Evolutionary conservation across 768 basidiomycete species (phyloP), one percentile per base, ranked within the genome.

Genomic region (Leccinum rimulosum): DNA sequence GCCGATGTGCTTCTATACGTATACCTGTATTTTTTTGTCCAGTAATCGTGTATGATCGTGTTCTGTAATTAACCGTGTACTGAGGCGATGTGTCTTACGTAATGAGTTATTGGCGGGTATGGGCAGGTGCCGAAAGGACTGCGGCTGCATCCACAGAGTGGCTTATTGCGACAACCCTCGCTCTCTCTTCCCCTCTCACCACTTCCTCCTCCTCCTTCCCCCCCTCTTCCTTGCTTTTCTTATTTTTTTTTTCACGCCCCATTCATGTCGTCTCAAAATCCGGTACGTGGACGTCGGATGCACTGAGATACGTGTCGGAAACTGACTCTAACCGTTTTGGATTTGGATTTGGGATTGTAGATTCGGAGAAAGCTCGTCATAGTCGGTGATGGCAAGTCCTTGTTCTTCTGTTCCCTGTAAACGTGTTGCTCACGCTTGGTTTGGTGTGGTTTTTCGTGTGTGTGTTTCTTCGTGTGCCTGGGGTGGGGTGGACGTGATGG

Each of bases 321-420:
- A 47, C 19, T n/a, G 19, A 19, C 22, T 25, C 14, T 22, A 48
- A 19, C 19, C 25, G 49, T 17, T 14, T 50, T 28, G 8, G 6
- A 17, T 58, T 15, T 60, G 43, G 17, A 45, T n/a, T 36, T 14
- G 3, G 38, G 38, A 40, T 40, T 40, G 38, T 14, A 96, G 93
- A 91, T 98, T 74, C 87, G 93, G 67, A 84, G 95, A 69, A 98
- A 98, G 78, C 81, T 98, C 59, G 95, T 96, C 76, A 94, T 95
- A 71, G 95, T 98, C 62, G 96, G 96, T 66, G 96, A 99, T 76
- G 96, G 96, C 80, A 80, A 72, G 86, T 80, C 17, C 4, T 33
- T 33, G 27, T 38, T 30, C 25, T 28, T 25, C 25, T 49, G 4
- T 14, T 49, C 25, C 7, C 9, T 27, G 11, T 22, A 8, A 14